A percentile compares a stretch with the other conserved stretches of the same genome.
These are phyloP conservation scores for Jamesozyma jinghongensis DNA, from an alignment of 805 yeast species.

Conservation along the genomic window DNA sequence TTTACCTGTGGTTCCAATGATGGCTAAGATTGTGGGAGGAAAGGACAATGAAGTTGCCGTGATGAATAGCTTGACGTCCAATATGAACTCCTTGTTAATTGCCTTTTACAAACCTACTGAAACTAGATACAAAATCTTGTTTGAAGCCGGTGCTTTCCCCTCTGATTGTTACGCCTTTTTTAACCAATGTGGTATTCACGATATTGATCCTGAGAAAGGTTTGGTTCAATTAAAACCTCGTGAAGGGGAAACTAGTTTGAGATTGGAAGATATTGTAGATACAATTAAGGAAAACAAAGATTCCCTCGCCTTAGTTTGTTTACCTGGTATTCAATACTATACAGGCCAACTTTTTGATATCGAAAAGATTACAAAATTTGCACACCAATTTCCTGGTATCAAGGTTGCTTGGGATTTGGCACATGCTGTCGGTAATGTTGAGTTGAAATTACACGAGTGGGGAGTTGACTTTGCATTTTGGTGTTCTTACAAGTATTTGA, in stretches of 20 bases:
- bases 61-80: slow-evolving; percentile 79
- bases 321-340: slow-evolving; percentile 87
- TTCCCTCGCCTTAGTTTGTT: slow-evolving; percentile 60
- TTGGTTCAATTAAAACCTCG: slow-evolving; percentile 58
- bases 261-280: slow-evolving; percentile 54
- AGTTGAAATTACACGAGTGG: slow-evolving; percentile 75
- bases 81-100: slow-evolving; percentile 63
- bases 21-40: slow-evolving; percentile 76
- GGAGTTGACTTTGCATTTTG: slow-evolving; percentile 87
- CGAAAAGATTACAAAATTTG: slow-evolving; percentile 53
- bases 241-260: slow-evolving; percentile 45
- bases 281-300: slow-evolving; percentile 48
- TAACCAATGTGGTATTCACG: slow-evolving; percentile 59
- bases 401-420: slow-evolving; percentile 92
- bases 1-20: slow-evolving; percentile 56
- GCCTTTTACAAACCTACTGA: slow-evolving; percentile 62
- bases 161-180: slow-evolving; percentile 82
- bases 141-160: slow-evolving; percentile 85
- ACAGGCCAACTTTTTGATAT: slow-evolving; percentile 85
- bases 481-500: slow-evolving; percentile 88
- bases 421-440: slow-evolving; percentile 87
- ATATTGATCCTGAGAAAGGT: slow-evolving; percentile 42
- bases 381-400: slow-evolving; percentile 40
- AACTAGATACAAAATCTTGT: slow-evolving; percentile 56
- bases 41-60: slow-evolving; percentile 67